These are phyloP conservation scores for Metschnikowia picachoensis DNA, from an alignment of 805 yeast species.

Conservation along the genomic window DNA sequence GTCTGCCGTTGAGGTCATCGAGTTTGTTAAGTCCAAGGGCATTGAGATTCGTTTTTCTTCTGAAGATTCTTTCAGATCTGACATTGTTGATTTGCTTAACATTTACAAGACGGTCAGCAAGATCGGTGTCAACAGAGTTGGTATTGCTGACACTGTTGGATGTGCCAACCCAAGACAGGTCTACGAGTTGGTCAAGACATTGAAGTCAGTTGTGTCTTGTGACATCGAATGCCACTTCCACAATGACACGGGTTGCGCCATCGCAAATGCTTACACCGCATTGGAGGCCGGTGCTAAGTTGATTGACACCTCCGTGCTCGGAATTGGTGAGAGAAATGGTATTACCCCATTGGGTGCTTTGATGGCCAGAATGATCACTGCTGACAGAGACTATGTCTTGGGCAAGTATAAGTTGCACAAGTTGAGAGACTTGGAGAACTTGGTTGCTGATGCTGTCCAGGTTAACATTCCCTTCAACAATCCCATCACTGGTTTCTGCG, in stretches of 20 bases:
- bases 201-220: constrained; percentile 54
- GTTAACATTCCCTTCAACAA: constrained; percentile 59
- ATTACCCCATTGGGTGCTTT: constrained; percentile 59
- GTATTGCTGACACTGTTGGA: constrained; percentile 63
- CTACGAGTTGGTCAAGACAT: constrained; percentile 54
- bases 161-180: constrained; percentile 64
- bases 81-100: constrained; percentile 55
- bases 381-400: constrained; percentile 55
- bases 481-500: constrained; percentile 63
- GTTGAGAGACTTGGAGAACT: constrained; percentile 54
- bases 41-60: constrained; percentile 56
- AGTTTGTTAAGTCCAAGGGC: constrained; percentile 57
- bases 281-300: constrained; percentile 60
- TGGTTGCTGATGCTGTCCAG: constrained; percentile 57
- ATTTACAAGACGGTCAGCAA: constrained; percentile 59
- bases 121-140: constrained; percentile 59
- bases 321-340: constrained; percentile 64
- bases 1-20: constrained; percentile 55
- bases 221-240: constrained; percentile 62
- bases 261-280: constrained; percentile 61
- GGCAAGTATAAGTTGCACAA: constrained; percentile 54
- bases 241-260: constrained; percentile 62
- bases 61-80: constrained; percentile 59
- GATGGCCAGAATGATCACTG: constrained; percentile 62
- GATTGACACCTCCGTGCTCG: constrained; percentile 56